These are phyloP conservation scores for Pseudogymnoascus sp. DNA, from an alignment of 2,329 filamentous ascomycete genomes.

Conservation along the genomic window DNA sequence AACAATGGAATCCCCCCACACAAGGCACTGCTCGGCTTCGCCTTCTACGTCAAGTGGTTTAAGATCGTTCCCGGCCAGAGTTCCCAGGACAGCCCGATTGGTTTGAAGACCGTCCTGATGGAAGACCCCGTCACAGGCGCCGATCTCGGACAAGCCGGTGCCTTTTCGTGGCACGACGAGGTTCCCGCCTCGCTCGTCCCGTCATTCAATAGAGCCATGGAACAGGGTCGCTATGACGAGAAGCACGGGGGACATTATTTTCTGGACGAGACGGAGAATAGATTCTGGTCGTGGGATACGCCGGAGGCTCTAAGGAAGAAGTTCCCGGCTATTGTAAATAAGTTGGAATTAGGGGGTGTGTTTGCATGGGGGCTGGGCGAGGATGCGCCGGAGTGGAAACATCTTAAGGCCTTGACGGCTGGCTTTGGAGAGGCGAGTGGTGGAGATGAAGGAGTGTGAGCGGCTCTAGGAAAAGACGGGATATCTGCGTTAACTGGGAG, in stretches of 20 bases:
- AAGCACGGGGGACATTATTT: conserved; percentile 57
- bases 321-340: conserved; percentile 49
- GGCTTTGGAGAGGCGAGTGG: not conserved
- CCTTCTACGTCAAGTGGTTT: conserved; percentile 62
- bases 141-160: conserved; percentile 49
- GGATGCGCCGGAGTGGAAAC: conserved; percentile 41
- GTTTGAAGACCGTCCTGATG: conserved; percentile 46
- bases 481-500: not conserved
- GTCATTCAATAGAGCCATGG: conserved; percentile 50
- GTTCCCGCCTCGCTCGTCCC: conserved; percentile 42
- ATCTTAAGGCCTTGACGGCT: conserved; percentile 34
- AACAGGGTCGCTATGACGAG: conserved; percentile 47
- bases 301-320: conserved; percentile 51
- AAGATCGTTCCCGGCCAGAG: conserved; percentile 36
- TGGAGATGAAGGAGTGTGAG: not conserved
- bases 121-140: conserved; percentile 50
- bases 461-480: not conserved
- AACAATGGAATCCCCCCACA: conserved; percentile 40
- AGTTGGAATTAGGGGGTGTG: conserved; percentile 54
- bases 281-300: conserved; percentile 72
- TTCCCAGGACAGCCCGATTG: conserved; percentile 35
- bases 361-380: conserved; percentile 72
- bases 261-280: conserved; percentile 48
- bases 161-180: conserved; percentile 51
- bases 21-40: conserved; percentile 55